Conservation (phyloP, 441 rosid genomes). For the Bocquillonia castaneifolia region DNA sequence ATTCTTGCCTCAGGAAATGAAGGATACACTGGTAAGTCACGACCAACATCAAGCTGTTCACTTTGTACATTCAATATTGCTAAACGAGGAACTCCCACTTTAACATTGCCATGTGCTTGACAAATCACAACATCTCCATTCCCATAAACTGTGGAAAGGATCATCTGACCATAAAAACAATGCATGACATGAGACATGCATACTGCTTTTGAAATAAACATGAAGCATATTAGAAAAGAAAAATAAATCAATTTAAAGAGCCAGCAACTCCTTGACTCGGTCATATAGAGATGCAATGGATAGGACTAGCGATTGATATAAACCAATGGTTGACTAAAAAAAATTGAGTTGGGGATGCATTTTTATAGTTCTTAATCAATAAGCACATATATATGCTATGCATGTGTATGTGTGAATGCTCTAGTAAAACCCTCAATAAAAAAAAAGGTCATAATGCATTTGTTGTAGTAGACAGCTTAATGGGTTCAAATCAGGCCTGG, state of each 20-base stretch:
- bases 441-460: no score
- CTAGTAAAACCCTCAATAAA: no score
- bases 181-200: conserved; percentile 19
- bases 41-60: conserved; percentile 73
- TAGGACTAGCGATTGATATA: not conserved
- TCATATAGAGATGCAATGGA: not conserved
- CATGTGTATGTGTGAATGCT: no score
- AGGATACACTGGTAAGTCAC: conserved; percentile 73
- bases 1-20: conserved; percentile 73
- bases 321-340: not conserved
- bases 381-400: not conserved
- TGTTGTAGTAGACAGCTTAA: not conserved
- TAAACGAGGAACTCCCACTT: conserved; percentile 71
- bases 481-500: not conserved
- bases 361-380: not conserved
- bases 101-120: conserved; percentile 58
- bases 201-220: conserved; percentile 14
- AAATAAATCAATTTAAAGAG: conserved; percentile 9
- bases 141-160: conserved; percentile 62
- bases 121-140: conserved; percentile 56
- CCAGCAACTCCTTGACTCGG: conserved; percentile 6
- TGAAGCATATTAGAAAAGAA: not conserved
- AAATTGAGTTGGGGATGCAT: not conserved
- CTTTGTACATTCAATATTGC: conserved; percentile 68
- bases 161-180: conserved; percentile 46